phyloP scores from a whole-genome alignment of 148 eudicot genomes.

The Persicaria tinctoria region DNA sequence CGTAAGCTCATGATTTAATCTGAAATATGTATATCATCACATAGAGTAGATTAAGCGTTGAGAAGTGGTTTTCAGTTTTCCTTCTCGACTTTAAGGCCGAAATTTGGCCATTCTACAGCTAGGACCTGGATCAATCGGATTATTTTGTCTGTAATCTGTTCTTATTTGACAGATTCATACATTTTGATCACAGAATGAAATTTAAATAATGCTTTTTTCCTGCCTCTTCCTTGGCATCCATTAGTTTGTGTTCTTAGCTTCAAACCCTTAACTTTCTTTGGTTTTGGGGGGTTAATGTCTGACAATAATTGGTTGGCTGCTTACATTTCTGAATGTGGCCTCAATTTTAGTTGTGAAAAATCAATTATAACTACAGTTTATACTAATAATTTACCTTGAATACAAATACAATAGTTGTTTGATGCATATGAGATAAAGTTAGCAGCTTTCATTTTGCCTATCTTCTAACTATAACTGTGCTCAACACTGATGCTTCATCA shows the following conservation, averaged over 20 bases:
- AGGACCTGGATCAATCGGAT: background rate
- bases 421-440: background rate
- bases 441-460: background rate
- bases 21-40: constrained; percentile 4
- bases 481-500: background rate
- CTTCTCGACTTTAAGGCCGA: constrained; percentile 9
- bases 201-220: background rate
- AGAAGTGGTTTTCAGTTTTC: constrained; percentile 13
- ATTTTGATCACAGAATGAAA: background rate
- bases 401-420: background rate
- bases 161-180: background rate
- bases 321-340: background rate
- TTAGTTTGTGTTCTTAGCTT: background rate
- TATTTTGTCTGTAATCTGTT: background rate
- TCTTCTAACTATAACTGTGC: background rate
- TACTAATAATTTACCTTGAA: background rate
- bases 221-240: background rate
- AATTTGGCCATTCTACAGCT: background rate
- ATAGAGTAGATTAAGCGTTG: constrained; percentile 18
- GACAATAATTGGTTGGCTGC: background rate
- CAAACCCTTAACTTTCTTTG: background rate
- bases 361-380: background rate
- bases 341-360: background rate
- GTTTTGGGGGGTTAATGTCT: no score
- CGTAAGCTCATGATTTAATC: background rate